Conservation (phyloP, 805 yeast genomes). For the Zygotorulaspora danielsina region DNA sequence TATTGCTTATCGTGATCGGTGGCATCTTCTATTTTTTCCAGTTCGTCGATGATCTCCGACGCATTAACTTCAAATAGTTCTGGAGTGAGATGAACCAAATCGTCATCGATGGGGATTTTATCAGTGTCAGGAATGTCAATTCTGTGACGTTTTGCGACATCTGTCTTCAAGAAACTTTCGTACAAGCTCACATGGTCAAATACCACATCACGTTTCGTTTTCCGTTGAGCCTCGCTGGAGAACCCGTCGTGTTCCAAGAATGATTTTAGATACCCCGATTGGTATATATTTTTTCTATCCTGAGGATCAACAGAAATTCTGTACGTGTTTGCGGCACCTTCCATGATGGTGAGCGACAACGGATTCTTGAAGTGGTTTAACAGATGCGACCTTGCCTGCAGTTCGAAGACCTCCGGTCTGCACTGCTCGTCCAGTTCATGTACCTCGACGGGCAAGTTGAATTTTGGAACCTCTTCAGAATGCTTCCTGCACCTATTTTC, state of each 20-base stretch:
- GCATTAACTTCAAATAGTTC: slow-evolving; percentile 32
- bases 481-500: slow-evolving; percentile 3
- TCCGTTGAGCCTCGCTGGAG: not conserved
- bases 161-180: slow-evolving; percentile 17
- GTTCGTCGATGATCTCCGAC: slow-evolving; percentile 22
- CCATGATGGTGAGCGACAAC: slow-evolving; percentile 27
- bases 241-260: slow-evolving; percentile 11
- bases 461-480: slow-evolving; percentile 2
- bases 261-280: slow-evolving; percentile 21
- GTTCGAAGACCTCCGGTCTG: slow-evolving; percentile 31
- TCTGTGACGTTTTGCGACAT: slow-evolving; percentile 9
- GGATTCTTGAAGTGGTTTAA: slow-evolving; percentile 23
- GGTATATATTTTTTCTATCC: slow-evolving; percentile 21
- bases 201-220: slow-evolving; percentile 6
- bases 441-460: slow-evolving; percentile 15
- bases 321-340: slow-evolving; percentile 19
- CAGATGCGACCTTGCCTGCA: slow-evolving; percentile 29
- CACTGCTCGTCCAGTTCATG: slow-evolving; percentile 19
- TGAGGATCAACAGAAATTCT: slow-evolving; percentile 18
- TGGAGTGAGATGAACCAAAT: slow-evolving; percentile 16
- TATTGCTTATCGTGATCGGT: slow-evolving; percentile 34
- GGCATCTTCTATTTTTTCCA: slow-evolving; percentile 20
- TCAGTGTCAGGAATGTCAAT: slow-evolving; percentile 17
- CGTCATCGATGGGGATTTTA: slow-evolving; percentile 12
- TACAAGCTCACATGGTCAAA: slow-evolving; percentile 23